Base-by-base conservation (phyloP, 208 protist genomes). In the Acanthamoeba divionensis region DNA sequence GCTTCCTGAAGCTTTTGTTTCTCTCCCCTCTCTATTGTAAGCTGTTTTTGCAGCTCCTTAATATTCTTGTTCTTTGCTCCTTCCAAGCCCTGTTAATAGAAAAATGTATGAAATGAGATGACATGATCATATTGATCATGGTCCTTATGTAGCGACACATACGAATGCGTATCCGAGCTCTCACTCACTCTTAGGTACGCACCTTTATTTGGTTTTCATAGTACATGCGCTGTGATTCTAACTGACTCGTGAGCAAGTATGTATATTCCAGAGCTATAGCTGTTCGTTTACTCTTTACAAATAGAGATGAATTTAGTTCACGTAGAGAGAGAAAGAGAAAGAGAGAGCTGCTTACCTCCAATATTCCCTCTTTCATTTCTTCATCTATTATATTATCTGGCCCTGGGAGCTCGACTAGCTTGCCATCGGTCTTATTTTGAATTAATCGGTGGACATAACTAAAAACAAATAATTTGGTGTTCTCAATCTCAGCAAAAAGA, bases 351-450 rank as follows among this genome's bases (percentile, higher is more conserved):
- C 5, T 24, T 75, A 88, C 60, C 57, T 89, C 82, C 29, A 60
- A 44, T 2, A 66, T 90, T 12, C 66, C 52, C 31, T 86, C 77
- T 57, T 86, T 90, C 26, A 85, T 65, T 13, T 69, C 52, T 6
- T 65, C 26, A 10, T 60, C 52, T 38, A 62, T 41, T 13, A 50
- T 50, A 4, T 33, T 26, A 13, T 67, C 65, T 8, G 89, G 79
- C 36, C 82, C 83, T 18, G 91, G 87, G 1, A 96, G 79, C 67
- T 95, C 96, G 8, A 96, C 85, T 3, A 96, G 83, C 65, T 96
- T 96, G n/a, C 95, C 95, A 77, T 97, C 96, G 1, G 90, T 36
- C n/a, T 93, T 92, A 80, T 95, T 97, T 45, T 95, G 93, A 29
- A 96, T 94, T 5, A 97, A 65, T 13, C 95, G 55, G 75, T 96